Evolutionary conservation across 1,139 yeast genomes (phyloP).

Genomic region (Zygoascus meyerae): DNA sequence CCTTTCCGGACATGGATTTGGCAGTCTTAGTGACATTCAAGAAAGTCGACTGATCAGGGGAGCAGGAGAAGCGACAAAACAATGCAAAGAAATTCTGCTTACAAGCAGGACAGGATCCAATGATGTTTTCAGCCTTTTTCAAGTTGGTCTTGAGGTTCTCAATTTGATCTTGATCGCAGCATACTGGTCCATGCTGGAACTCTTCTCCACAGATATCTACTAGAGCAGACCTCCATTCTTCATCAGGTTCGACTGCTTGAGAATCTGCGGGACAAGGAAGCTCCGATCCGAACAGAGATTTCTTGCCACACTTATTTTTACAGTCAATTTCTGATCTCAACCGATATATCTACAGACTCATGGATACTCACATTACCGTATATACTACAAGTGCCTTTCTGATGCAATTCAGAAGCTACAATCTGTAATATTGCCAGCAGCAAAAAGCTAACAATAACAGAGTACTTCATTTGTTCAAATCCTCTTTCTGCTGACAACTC

Average conservation of each 20-base stretch:
- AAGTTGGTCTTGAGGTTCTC: conserved; percentile 47
- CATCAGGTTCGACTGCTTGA: conserved; percentile 43
- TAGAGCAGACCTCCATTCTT: conserved; percentile 44
- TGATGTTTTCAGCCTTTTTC: conserved; percentile 68
- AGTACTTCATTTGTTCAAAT: no score
- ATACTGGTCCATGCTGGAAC: conserved; percentile 46
- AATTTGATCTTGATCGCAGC: conserved; percentile 54
- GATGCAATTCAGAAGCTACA: conserved; percentile 16
- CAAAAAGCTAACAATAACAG: no score
- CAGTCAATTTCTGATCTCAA: not conserved
- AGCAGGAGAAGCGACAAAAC: conserved; percentile 87
- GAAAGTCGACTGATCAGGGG: conserved; percentile 74
- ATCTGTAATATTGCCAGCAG: no score
- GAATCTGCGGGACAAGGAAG: conserved; percentile 69
- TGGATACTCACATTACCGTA: conserved; percentile 35
- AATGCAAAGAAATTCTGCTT: conserved; percentile 74
- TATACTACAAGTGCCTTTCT: conserved; percentile 47
- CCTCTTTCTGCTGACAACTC: not conserved
- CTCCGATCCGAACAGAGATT: conserved; percentile 67
- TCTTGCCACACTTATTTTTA: conserved; percentile 59
- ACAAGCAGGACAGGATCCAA: conserved; percentile 95
- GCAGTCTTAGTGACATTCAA: conserved; percentile 58
- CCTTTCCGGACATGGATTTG: conserved; percentile 49
- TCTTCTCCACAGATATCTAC: conserved; percentile 65
- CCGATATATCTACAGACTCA: not conserved